Percentiles rank a stretch among this genome's conserved stretches.
Conservation (phyloP, 495 filamentous ascomycete species). For the Aspergillus asperescens region DNA sequence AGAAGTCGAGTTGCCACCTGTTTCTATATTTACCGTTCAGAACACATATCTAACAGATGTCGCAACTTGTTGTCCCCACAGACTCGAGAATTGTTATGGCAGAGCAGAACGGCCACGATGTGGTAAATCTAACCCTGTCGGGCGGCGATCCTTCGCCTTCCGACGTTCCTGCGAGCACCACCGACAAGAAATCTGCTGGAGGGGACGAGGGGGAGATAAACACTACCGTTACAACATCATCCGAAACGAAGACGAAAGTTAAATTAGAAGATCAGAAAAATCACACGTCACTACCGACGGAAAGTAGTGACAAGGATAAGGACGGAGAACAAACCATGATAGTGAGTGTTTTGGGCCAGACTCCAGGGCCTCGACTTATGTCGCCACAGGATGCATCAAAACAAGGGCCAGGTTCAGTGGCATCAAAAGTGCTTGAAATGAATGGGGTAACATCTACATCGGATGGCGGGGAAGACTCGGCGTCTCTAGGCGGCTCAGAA, state of each 20-base stretch:
- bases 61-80: slow-evolving; percentile 33
- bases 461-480: slow-evolving; percentile 43
- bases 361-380: slow-evolving; percentile 19
- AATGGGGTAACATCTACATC: slow-evolving; percentile 39
- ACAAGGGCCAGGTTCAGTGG: slow-evolving; percentile 34
- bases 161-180: slow-evolving; percentile 65
- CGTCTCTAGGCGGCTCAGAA: slow-evolving; percentile 44
- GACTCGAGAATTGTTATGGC: slow-evolving; percentile 71
- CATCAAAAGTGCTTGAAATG: slow-evolving; percentile 40
- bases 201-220: slow-evolving; percentile 50
- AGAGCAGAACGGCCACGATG: slow-evolving; percentile 71
- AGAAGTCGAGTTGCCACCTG: slow-evolving; percentile 19
- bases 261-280: slow-evolving; percentile 27
- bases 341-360: slow-evolving; percentile 25
- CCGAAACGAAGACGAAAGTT: slow-evolving; percentile 25
- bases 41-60: slow-evolving; percentile 35
- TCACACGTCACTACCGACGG: slow-evolving; percentile 14
- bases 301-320: slow-evolving; percentile 27
- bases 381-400: slow-evolving; percentile 30
- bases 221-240: slow-evolving; percentile 33
- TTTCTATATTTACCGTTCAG: slow-evolving; percentile 21
- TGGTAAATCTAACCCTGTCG: slow-evolving; percentile 74
- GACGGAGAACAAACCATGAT: slow-evolving; percentile 26
- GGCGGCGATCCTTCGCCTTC: slow-evolving; percentile 65
- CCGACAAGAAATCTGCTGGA: slow-evolving; percentile 50